Conservation (phyloP, 169 alveolate genomes). For the Ophryocystis elektroscirrha region DNA sequence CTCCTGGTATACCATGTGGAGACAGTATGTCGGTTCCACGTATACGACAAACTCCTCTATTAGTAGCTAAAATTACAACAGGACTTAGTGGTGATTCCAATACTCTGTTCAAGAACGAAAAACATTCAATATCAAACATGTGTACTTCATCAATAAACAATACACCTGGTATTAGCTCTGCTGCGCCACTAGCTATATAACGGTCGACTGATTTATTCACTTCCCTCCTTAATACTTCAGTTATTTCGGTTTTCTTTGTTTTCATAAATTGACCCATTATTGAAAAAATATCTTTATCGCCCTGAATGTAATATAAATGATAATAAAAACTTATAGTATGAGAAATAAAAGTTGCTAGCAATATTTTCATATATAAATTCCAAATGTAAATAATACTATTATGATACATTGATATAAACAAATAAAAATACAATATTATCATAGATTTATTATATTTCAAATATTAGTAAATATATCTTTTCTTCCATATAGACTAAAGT, state of each 20-base stretch:
- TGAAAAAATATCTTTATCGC: conserved; percentile 85
- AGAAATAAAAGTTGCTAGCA: neutral
- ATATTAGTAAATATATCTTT: neutral
- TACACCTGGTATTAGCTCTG: conserved; percentile 99
- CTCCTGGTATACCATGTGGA: conserved; percentile 98
- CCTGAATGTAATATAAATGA: conserved; percentile 20
- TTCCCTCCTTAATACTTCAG: conserved; percentile 92
- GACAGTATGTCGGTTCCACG: conserved; percentile 90
- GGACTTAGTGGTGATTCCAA: conserved; percentile 92
- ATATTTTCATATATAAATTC: neutral
- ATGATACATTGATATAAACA: neutral
- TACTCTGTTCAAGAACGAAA: conserved; percentile 90
- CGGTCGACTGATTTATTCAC: conserved; percentile 92
- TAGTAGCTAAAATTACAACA: conserved; percentile 90
- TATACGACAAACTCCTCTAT: conserved; percentile 67
- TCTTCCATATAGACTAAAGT: neutral
- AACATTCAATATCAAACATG: conserved; percentile 96
- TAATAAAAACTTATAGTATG: neutral
- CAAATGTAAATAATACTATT: neutral
- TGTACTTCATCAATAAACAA: conserved; percentile 97
- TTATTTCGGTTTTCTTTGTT: conserved; percentile 95
- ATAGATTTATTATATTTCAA: too few relatives aligned
- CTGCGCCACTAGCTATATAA: conserved; percentile 75
- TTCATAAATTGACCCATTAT: conserved; percentile 80
- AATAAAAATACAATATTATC: neutral